A percentile compares a stretch with the other conserved stretches of the same genome.
phyloP scores from a whole-genome alignment of 202 grass and related monocot species.

The Dendrocalamus latiflorus region DNA sequence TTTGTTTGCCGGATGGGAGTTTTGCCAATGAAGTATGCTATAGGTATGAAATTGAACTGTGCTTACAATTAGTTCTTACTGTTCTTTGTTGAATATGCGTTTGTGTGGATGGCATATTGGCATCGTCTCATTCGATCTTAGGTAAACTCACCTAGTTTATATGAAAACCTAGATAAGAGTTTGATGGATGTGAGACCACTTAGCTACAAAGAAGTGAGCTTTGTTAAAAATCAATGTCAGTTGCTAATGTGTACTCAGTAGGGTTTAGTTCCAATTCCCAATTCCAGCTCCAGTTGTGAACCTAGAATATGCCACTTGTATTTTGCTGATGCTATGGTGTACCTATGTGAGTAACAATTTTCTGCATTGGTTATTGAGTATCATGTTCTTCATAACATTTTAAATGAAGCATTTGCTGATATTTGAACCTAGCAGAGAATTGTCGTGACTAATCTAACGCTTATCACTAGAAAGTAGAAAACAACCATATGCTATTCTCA shows the following conservation, averaged over 20 bases:
- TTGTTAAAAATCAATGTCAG: neutral
- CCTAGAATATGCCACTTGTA: neutral
- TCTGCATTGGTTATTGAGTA: neutral
- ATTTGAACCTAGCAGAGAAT: slow-evolving; percentile 5
- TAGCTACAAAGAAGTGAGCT: neutral
- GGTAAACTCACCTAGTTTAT: neutral
- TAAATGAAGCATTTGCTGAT: neutral
- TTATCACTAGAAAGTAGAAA: too few species aligned
- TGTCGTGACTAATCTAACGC: neutral
- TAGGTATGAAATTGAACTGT: neutral
- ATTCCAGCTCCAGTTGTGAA: neutral
- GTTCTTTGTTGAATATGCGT: neutral
- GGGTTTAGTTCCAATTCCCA: neutral
- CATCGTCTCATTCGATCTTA: neutral
- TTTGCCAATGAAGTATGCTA: neutral
- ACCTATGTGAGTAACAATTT: neutral
- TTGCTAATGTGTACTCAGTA: neutral
- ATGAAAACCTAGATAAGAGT: slow-evolving; percentile 10
- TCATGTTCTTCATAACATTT: neutral
- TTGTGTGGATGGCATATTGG: neutral
- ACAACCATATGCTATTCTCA: too few species aligned
- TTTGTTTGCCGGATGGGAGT: neutral
- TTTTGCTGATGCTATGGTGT: neutral
- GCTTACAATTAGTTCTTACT: neutral
- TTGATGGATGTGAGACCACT: neutral